Evolutionary conservation across 768 basidiomycete genomes (phyloP).

Genomic region (Ephemerocybe angulata): DNA sequence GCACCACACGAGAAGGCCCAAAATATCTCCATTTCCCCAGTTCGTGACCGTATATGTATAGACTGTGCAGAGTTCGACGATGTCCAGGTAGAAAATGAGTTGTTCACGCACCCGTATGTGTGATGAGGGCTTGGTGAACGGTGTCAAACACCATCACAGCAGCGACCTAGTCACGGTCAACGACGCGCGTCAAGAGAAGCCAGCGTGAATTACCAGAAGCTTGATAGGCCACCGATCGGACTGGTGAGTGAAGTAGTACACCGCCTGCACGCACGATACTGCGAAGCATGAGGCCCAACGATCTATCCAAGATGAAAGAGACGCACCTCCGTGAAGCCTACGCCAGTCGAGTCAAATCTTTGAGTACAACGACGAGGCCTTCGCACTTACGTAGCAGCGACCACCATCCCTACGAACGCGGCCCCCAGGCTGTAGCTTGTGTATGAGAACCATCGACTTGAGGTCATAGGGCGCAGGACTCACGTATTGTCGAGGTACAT

Average conservation of each 20-base stretch:
- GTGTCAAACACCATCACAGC: conserved; percentile 49
- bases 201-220: conserved; percentile 34
- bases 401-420: conserved; percentile 45
- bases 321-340: conserved; percentile 51
- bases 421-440: conserved; percentile 42
- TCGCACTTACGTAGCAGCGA: conserved; percentile 43
- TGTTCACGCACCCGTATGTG: conserved; percentile 41
- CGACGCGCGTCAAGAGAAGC: not conserved
- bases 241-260: conserved; percentile 52
- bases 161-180: conserved; percentile 35
- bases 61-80: conserved; percentile 25
- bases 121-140: conserved; percentile 50
- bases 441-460: not conserved
- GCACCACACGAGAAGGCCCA: conserved; percentile 40
- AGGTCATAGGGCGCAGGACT: not conserved
- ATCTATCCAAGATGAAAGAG: not conserved
- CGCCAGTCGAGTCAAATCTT: not conserved
- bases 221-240: conserved; percentile 48
- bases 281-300: not conserved
- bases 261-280: conserved; percentile 57
- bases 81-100: not conserved
- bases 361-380: not conserved
- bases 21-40: conserved; percentile 26
- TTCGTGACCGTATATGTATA: conserved; percentile 47
- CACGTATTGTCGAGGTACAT: conserved; percentile 3